These are phyloP conservation scores for Phytophthora pinifolia DNA, from an alignment of 352 stramenopile genomes.

Conservation along the genomic window DNA sequence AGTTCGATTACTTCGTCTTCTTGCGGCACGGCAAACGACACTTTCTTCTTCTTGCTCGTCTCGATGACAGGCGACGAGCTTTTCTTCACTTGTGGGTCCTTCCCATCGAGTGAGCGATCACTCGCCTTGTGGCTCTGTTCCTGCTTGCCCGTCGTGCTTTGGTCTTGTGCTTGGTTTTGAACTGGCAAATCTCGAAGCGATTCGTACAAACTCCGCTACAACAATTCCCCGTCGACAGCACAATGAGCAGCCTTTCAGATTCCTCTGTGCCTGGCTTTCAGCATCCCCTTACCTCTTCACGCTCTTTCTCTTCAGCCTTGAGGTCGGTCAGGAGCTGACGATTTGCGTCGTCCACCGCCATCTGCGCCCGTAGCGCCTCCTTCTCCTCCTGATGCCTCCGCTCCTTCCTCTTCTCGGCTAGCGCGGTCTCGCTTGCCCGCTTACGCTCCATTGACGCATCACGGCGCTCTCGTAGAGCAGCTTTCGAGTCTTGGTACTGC, in stretches of 20 bases:
- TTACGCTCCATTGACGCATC: conserved; percentile 70
- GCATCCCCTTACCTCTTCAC: conserved; percentile 57
- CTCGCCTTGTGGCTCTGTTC: conserved; percentile 10
- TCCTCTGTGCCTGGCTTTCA: background rate
- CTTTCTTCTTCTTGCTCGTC: conserved; percentile 35
- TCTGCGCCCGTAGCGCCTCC: conserved; percentile 73
- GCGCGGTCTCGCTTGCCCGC: conserved; percentile 34
- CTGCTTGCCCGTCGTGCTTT: background rate
- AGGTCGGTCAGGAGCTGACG: conserved; percentile 70
- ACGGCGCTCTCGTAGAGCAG: conserved; percentile 38
- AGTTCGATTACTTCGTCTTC: conserved; percentile 49
- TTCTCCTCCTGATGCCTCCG: conserved; percentile 67
- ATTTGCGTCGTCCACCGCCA: conserved; percentile 78
- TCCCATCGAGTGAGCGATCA: conserved; percentile 4
- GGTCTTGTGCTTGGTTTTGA: conserved; percentile 14
- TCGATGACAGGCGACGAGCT: background rate
- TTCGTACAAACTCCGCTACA: conserved; percentile 66
- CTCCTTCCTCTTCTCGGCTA: conserved; percentile 54
- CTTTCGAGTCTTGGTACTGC: conserved; percentile 38
- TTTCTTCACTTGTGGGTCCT: background rate
- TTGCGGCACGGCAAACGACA: conserved; percentile 39
- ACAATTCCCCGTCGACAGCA: too few species aligned
- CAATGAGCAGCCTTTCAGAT: background rate
- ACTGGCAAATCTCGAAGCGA: conserved; percentile 57
- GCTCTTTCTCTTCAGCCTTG: conserved; percentile 74